Conservation (phyloP, 345 rosid species). For the Hibiscus trionum region DNA sequence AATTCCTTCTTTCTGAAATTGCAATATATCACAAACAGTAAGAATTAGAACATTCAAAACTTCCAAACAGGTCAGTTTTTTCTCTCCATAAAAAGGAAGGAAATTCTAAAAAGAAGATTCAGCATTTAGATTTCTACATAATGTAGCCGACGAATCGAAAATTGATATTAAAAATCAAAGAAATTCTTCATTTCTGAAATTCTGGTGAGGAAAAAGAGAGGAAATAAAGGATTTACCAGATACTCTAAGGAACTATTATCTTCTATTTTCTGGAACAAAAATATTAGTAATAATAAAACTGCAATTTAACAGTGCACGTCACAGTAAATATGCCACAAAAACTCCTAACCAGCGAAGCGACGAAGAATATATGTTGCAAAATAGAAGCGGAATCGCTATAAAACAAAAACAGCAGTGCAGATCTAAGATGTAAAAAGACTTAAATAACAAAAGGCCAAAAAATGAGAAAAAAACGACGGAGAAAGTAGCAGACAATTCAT, state of each 20-base stretch:
- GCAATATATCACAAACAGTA: neutral
- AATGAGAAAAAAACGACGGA: neutral
- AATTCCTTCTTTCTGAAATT: neutral
- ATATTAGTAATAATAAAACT: neutral
- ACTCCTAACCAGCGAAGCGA: neutral
- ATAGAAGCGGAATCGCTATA: neutral
- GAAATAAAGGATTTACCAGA: neutral
- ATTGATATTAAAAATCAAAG: neutral
- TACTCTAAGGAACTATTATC: neutral
- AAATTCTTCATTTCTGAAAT: neutral
- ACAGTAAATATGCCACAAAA: neutral
- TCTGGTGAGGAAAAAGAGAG: no score
- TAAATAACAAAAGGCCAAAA: neutral
- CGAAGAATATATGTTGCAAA: neutral
- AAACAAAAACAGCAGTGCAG: conserved; percentile 5
- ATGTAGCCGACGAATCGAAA: neutral
- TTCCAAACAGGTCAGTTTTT: no score
- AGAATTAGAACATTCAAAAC: neutral
- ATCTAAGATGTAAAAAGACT: neutral
- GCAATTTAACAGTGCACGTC: neutral
- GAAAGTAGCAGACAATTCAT: neutral
- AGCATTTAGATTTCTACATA: neutral
- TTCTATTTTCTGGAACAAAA: neutral
- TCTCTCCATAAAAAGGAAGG: neutral
- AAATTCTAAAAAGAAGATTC: neutral